Percentiles rank a stretch among this genome's conserved stretches.
Conservation (phyloP, 495 filamentous ascomycete species). For the Durotheca rogersii region DNA sequence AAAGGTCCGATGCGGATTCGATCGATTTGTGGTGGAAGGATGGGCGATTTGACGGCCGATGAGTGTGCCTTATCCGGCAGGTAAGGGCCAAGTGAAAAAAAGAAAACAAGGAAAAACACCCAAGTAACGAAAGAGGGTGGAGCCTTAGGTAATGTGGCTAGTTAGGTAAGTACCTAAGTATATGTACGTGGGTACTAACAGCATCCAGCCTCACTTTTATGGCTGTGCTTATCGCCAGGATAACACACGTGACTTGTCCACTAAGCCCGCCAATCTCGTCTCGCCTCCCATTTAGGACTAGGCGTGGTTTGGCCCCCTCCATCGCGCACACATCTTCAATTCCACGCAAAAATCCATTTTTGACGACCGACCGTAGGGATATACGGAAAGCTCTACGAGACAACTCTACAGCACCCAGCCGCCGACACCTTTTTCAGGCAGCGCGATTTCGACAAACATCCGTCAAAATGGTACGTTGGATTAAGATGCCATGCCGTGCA, state of each 20-base stretch:
- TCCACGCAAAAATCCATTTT: conserved; percentile 25
- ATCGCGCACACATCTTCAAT: conserved; percentile 32
- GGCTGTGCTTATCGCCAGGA: too few species aligned
- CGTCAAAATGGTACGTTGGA: conserved; percentile 32
- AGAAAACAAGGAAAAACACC: too few species aligned
- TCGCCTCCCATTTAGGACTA: conserved; percentile 9
- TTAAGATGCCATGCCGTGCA: conserved; percentile 6
- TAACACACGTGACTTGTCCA: background rate
- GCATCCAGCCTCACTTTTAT: too few species aligned
- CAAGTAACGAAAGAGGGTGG: too few species aligned
- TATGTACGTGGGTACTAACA: too few species aligned
- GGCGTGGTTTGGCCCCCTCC: conserved; percentile 26
- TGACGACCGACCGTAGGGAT: background rate
- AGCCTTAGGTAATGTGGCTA: too few species aligned
- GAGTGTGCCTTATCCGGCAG: too few species aligned
- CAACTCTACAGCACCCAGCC: conserved; percentile 12
- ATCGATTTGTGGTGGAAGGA: too few species aligned
- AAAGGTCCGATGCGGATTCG: too few species aligned
- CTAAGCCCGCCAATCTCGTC: background rate
- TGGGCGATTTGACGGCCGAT: too few species aligned
- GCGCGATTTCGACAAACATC: conserved; percentile 15
- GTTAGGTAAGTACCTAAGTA: too few species aligned
- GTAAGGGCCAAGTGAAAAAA: too few species aligned
- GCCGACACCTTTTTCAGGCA: conserved; percentile 25
- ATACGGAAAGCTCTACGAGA: conserved; percentile 24